Base-by-base conservation (phyloP, 768 basidiomycete genomes). In the Leccinellum luteum region DNA sequence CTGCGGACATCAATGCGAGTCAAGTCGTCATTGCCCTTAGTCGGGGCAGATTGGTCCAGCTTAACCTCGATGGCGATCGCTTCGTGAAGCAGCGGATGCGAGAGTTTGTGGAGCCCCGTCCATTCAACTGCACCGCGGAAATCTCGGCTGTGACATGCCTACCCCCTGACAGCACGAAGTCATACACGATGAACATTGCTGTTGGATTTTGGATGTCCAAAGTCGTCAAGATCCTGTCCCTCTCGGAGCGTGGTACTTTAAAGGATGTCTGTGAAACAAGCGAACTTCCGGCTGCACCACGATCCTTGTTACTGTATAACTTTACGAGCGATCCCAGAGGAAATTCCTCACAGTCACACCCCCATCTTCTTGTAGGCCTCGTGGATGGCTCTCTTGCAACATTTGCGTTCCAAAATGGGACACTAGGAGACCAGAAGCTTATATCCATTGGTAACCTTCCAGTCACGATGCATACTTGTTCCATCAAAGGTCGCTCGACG, bases 131-230 rank as follows among this genome's bases (percentile, higher is more conserved):
- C 56, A 60, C 55, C 9, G 63, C 67, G 38, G 89, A 93, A 64
- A 82, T 94, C 52, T 89, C 91, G 10, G 81, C 87, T 0, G 73
- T 94, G 32, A 86, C 87, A 0, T 84, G 90, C 61, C 67, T 76
- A 3, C 85, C 87, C 0, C 64, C 84, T 17, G 81, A 87, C 61
- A 65, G 75, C 1, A 61, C 68, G 10, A 79, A 79, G 60, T 66
- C 71, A 31, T 85, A 76, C 54, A 70, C 89, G 1, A 70, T 71
- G 10, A 62, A 80, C 52, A 71, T 89, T 27, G 82, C 80, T 0
- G 84, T 89, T n/a, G 83, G 86, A 0, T 90, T 90, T 63, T 96
- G 94, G 92, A 80, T 79, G 21, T 80, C 81, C 3, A 87, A 87
- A 62, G 64, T 70, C 8, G 78, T 94, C 41, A 79, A 85, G 63